Percentiles rank a stretch among this genome's conserved stretches.
Evolutionary conservation across 1,139 yeast species (phyloP).

Genomic region (Saccharomyces hybrid): DNA sequence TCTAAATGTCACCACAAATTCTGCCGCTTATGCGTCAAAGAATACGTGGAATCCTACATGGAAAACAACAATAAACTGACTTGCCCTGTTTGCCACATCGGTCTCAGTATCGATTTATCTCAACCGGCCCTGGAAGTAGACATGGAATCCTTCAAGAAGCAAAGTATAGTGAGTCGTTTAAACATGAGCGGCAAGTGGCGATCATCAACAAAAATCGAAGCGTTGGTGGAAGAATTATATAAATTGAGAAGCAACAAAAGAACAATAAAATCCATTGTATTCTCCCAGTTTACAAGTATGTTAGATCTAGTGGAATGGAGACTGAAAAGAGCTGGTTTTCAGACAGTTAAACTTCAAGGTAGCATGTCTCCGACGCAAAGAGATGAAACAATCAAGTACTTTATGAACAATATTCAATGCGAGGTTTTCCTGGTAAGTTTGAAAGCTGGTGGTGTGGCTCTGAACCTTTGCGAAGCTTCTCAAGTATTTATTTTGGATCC

Average conservation of each 20-base stretch:
- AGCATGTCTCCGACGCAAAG: constrained; percentile 95
- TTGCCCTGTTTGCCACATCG: constrained; percentile 95
- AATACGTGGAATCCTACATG: constrained; percentile 75
- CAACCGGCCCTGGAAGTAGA: constrained; percentile 80
- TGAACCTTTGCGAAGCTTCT: constrained; percentile 91
- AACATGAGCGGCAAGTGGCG: constrained; percentile 83
- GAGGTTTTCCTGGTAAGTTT: constrained; percentile 90
- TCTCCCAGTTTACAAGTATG: constrained; percentile 96
- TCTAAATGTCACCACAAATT: constrained; percentile 89
- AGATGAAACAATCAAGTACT: constrained; percentile 80
- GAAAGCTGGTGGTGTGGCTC: constrained; percentile 97
- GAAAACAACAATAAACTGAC: constrained; percentile 56
- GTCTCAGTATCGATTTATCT: constrained; percentile 77
- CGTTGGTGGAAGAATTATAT: constrained; percentile 85
- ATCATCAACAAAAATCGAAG: constrained; percentile 93
- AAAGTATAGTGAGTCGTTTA: constrained; percentile 82
- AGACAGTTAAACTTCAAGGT: constrained; percentile 88
- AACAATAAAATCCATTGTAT: constrained; percentile 90
- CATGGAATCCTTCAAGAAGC: constrained; percentile 54
- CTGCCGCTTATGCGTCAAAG: constrained; percentile 85
- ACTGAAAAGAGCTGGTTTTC: constrained; percentile 83
- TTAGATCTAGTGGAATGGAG: constrained; percentile 94
- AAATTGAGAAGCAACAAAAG: constrained; percentile 75
- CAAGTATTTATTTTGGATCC: constrained; percentile 94
- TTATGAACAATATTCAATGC: constrained; percentile 85